phyloP scores from a whole-genome alignment of 768 basidiomycete species.

The Amanita pseudoporphyria region DNA sequence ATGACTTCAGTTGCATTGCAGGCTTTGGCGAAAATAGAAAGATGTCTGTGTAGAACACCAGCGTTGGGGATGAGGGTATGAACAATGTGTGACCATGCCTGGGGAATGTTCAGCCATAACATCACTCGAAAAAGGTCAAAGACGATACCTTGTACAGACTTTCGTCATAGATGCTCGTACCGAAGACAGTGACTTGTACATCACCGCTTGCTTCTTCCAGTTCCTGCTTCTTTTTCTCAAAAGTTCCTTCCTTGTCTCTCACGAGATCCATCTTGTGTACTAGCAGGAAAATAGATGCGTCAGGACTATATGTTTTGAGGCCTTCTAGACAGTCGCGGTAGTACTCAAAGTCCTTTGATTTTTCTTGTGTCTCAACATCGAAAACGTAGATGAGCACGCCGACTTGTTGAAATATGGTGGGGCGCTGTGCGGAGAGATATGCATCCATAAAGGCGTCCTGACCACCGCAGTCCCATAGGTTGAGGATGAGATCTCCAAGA shows the following conservation, averaged over 20 bases:
- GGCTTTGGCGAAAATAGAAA: conserved; percentile 77
- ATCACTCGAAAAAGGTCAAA: conserved; percentile 1
- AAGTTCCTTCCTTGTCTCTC: conserved; percentile 46
- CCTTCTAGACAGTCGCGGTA: conserved; percentile 88
- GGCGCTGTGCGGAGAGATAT: conserved; percentile 84
- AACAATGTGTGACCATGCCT: conserved; percentile 99
- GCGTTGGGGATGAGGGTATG: conserved; percentile 96
- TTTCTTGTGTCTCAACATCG: conserved; percentile 83
- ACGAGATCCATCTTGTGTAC: conserved; percentile 99
- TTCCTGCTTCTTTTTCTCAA: conserved; percentile 68
- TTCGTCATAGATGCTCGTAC: conserved; percentile 96
- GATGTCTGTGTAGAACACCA: conserved; percentile 76
- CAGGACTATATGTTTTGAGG: conserved; percentile 65
- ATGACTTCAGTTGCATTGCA: conserved; percentile 92
- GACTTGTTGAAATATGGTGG: conserved; percentile 95
- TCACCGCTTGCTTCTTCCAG: conserved; percentile 60
- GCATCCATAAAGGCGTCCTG: conserved; percentile 98
- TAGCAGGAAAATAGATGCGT: conserved; percentile 80
- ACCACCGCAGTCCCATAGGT: conserved; percentile 98
- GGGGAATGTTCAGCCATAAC: not conserved
- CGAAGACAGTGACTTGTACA: conserved; percentile 62
- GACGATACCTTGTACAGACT: conserved; percentile 76
- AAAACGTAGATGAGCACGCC: conserved; percentile 99
- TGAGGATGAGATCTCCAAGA: conserved; percentile 90
- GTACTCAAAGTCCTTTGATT: conserved; percentile 81